Evolutionary conservation across 345 rosid species (phyloP).

Genomic region (Boechera retrofracta): DNA sequence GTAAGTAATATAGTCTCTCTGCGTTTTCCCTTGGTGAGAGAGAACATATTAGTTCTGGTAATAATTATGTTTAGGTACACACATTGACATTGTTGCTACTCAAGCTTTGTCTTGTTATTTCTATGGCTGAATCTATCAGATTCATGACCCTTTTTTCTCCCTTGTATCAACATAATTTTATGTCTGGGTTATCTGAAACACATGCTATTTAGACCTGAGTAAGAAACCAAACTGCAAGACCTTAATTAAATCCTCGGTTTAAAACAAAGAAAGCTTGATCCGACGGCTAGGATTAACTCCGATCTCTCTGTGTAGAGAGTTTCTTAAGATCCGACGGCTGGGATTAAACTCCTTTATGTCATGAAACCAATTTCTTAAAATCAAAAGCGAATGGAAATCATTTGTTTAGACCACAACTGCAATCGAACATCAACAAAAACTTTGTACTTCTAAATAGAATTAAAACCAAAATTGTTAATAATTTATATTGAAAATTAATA

Average conservation of each 20-base stretch:
- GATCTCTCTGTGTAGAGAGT: background rate
- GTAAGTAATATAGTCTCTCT: constrained; percentile 41
- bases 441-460: background rate
- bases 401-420: too few relatives aligned
- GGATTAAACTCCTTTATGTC: background rate
- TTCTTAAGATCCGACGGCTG: background rate
- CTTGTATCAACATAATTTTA: background rate
- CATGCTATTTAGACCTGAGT: background rate
- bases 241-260: background rate
- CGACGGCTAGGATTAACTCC: background rate
- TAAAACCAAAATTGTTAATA: too few relatives aligned
- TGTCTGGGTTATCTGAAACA: background rate
- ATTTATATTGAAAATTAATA: too few relatives aligned
- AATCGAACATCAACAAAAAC: background rate
- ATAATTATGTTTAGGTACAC: constrained; percentile 22
- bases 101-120: constrained; percentile 25
- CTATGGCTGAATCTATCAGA: constrained; percentile 24
- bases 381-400: background rate
- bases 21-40: constrained; percentile 7
- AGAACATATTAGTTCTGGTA: constrained; percentile 16
- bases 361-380: background rate
- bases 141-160: constrained; percentile 4
- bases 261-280: background rate
- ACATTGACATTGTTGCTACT: constrained; percentile 35
- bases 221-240: background rate